A percentile compares a stretch with the other conserved stretches of the same genome.
Conservation (phyloP, 768 basidiomycete species). For the Psilocybe cyanescens region DNA sequence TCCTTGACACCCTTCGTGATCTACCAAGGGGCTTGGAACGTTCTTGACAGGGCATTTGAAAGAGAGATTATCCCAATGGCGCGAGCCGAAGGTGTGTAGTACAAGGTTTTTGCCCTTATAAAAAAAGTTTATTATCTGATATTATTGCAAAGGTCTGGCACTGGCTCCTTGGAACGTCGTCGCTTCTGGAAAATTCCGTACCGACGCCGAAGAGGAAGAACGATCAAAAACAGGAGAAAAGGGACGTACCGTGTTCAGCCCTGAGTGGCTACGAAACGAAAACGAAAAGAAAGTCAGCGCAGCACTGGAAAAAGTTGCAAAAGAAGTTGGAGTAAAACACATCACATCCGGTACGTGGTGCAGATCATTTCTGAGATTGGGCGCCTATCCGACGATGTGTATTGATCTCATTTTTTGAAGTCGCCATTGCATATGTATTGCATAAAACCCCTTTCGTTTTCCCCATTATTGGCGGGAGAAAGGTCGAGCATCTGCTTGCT, state of each 20-base stretch:
- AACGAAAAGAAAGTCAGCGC: conserved; percentile 43
- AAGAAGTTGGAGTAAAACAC: conserved; percentile 49
- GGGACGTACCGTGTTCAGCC: conserved; percentile 35
- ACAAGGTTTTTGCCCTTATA: not conserved
- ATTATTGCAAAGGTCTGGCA: conserved; percentile 30
- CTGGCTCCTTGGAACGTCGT: conserved; percentile 38
- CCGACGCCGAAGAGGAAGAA: conserved; percentile 46
- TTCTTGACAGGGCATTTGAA: conserved; percentile 50
- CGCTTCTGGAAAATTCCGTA: conserved; percentile 51
- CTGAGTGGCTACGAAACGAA: conserved; percentile 50
- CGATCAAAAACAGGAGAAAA: conserved; percentile 36
- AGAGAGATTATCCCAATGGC: conserved; percentile 56
- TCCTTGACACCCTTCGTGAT: conserved; percentile 54
- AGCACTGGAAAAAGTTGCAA: conserved; percentile 53
- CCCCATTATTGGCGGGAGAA: conserved; percentile 55
- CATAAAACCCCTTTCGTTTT: conserved; percentile 59
- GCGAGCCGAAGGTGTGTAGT: conserved; percentile 37
- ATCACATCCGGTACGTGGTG: conserved; percentile 45
- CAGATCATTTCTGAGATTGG: conserved; percentile 10
- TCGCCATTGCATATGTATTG: conserved; percentile 58
- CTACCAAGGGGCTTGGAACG: conserved; percentile 53
- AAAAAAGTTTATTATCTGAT: not conserved
- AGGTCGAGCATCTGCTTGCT: conserved; percentile 53
- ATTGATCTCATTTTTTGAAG: conserved; percentile 25
- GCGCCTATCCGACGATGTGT: not conserved